Evolutionary conservation across 1,284 basidiomycete species (phyloP), one percentile per base, ranked within the genome.

Genomic region (Leccinum solheimii): DNA sequence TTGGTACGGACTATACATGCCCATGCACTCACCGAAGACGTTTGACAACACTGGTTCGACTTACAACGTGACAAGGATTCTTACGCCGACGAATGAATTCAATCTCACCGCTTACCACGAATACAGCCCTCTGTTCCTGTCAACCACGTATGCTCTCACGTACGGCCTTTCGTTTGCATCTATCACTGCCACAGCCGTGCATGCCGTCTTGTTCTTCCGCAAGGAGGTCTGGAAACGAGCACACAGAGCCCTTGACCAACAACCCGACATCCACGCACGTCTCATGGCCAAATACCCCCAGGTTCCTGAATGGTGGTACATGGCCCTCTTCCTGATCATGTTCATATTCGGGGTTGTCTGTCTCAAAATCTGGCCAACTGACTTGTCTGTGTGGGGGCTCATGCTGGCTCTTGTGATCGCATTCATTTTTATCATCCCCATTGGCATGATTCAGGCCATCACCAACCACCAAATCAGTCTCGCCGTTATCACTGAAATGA

Each of bases 121-220:
- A 0, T 98, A 98, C 72, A 94, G 91, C 61, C 94, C 92, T 0
- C 76, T 96, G 1, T 97, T 89, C 77, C 80, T 97, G 26, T 87
- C 93, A 16, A 83, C 85, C 2, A 83, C 87, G 0, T 91, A 89
- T 68, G 81, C 81, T 19, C 79, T 91, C 67, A 83, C 87, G 0
- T 94, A 93, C 72, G 87, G 83, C 60, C 70, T 88, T 16, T 83
- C 84, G 0, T 91, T 93, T 67, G 89, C 88, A 5, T 79, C 84
- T 23, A 80, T 91, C 52, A 88, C 90, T 0, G 80, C 86, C 2
- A 83, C 88, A 1, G 74, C 94, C 64, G 83, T 86, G 14, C 91
- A 94, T 68, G 84, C 90, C 0, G 71, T 80, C 2, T 74, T 94
- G 9, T 86, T 88, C 71, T 88, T 90, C 77, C 86, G 90, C 36